Evolutionary conservation across 495 filamentous ascomycete species (phyloP).

Genomic region (Lentithecium fluviatile): DNA sequence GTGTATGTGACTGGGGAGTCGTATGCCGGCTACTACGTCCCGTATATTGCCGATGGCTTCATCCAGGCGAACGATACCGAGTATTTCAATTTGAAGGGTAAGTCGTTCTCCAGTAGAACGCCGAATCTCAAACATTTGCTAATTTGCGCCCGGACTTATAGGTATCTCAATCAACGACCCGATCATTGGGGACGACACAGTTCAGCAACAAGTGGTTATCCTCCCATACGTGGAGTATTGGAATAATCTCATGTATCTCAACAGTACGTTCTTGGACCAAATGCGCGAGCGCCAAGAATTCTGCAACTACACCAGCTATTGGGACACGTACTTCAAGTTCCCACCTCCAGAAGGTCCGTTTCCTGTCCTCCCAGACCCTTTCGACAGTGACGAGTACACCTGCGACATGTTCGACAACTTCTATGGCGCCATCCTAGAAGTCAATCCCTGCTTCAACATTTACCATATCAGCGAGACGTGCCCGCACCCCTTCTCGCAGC

Average conservation of each 20-base stretch:
- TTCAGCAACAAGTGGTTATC: slow-evolving; percentile 56
- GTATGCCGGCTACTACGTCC: slow-evolving; percentile 72
- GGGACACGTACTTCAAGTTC: slow-evolving; percentile 62
- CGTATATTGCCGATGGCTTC: slow-evolving; percentile 76
- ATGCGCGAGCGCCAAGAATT: slow-evolving; percentile 55
- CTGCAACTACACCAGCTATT: slow-evolving; percentile 67
- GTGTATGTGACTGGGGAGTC: slow-evolving; percentile 55
- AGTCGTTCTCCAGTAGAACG: no score
- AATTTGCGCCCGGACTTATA: no score
- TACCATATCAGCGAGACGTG: slow-evolving; percentile 76
- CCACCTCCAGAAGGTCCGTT: slow-evolving; percentile 60
- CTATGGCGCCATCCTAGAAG: slow-evolving; percentile 51
- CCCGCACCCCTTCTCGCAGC: slow-evolving; percentile 68
- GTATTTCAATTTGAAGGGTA: slow-evolving; percentile 68
- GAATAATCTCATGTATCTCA: slow-evolving; percentile 60
- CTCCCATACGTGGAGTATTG: slow-evolving; percentile 65
- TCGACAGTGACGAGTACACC: slow-evolving; percentile 21
- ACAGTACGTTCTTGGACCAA: slow-evolving; percentile 60
- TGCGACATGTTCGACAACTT: slow-evolving; percentile 63
- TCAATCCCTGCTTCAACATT: slow-evolving; percentile 80
- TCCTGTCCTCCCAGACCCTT: slow-evolving; percentile 46
- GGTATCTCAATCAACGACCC: slow-evolving; percentile 72
- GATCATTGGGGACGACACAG: slow-evolving; percentile 52
- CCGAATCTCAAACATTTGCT: no score
- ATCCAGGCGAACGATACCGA: slow-evolving; percentile 64